phyloP scores from a whole-genome alignment of 257 asterid species.

The Nicotiana benthamiana region DNA sequence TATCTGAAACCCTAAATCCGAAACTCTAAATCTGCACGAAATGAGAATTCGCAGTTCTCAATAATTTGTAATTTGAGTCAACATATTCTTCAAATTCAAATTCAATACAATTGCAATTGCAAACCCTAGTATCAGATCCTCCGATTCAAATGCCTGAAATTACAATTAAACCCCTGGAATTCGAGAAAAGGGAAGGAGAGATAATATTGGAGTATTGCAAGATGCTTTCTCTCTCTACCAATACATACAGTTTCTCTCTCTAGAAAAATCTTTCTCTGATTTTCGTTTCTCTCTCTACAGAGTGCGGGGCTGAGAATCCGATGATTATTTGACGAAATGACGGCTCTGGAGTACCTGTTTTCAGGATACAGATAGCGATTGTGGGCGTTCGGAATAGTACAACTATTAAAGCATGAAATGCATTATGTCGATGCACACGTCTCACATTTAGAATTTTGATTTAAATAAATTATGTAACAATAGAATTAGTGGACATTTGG shows the following conservation, averaged over 20 bases:
- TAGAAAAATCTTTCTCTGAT: background rate
- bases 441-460: no score
- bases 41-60: constrained; percentile 46
- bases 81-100: constrained; percentile 17
- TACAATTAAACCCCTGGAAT: background rate
- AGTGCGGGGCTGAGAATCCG: background rate
- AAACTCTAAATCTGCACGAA: constrained; percentile 18
- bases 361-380: background rate
- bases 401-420: no score
- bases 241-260: constrained; percentile 18
- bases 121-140: constrained; percentile 50
- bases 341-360: background rate
- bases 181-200: background rate
- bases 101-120: constrained; percentile 35
- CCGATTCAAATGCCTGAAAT: constrained; percentile 27
- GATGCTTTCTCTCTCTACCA: background rate
- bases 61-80: constrained; percentile 37
- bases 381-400: background rate
- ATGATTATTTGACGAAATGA: constrained; percentile 1
- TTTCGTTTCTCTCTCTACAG: background rate
- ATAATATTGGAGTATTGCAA: background rate
- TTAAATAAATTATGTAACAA: no score
- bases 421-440: no score
- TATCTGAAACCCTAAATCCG: constrained; percentile 38
- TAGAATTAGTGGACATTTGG: no score